Conservation (phyloP, 371 early-diverging fungal species). For the Capillidium rhysosporum region DNA sequence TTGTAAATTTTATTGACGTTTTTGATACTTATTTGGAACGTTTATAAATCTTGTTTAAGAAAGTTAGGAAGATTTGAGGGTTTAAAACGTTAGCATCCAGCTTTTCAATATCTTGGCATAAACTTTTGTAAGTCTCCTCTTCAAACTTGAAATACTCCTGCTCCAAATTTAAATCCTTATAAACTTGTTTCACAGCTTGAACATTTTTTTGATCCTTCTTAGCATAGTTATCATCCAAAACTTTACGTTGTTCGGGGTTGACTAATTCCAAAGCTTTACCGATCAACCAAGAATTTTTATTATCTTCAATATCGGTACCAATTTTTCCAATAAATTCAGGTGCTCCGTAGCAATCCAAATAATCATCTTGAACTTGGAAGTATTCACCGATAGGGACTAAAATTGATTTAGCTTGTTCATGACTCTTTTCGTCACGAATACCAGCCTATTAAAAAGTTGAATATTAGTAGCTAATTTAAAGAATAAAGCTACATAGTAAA, state of each 20-base stretch:
- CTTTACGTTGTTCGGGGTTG: conserved; percentile 54
- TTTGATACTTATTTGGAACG: conserved; percentile 44
- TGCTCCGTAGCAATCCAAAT: conserved; percentile 78
- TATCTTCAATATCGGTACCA: conserved; percentile 95
- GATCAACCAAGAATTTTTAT: conserved; percentile 97
- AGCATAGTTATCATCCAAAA: conserved; percentile 86
- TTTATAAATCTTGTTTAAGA: conserved; percentile 87
- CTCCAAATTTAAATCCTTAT: conserved; percentile 55
- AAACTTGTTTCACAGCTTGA: conserved; percentile 63
- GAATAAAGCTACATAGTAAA: conserved; percentile 70
- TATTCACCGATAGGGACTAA: conserved; percentile 88
- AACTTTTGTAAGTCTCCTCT: conserved; percentile 47
- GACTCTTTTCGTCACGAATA: conserved; percentile 46
- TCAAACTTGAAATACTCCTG: conserved; percentile 63
- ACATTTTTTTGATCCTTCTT: conserved; percentile 52
- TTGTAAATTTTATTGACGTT: too few relatives aligned
- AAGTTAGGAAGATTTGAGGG: conserved; percentile 62
- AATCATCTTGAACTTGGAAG: conserved; percentile 94
- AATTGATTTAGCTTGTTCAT: conserved; percentile 58
- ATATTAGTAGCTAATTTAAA: not conserved
- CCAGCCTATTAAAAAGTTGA: conserved; percentile 39
- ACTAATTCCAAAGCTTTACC: conserved; percentile 67
- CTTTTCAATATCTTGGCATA: conserved; percentile 48
- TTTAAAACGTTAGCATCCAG: conserved; percentile 31
- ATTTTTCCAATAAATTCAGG: conserved; percentile 92